Percentiles rank a stretch among this genome's conserved stretches.
Conservation (phyloP, 306 rosid species). For the Sophora flavescens region DNA sequence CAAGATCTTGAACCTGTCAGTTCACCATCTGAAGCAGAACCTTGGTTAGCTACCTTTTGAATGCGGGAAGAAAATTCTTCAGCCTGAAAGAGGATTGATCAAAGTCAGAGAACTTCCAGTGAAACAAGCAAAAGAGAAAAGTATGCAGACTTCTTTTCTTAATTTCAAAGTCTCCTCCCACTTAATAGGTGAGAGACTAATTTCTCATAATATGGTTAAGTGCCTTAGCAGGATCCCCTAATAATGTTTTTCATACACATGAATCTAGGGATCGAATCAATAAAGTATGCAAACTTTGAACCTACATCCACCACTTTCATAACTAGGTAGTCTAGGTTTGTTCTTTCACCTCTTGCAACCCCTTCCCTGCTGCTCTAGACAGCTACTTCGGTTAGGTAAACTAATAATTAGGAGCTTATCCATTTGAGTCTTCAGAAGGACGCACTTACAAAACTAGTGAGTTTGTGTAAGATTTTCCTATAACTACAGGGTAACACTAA, state of each 20-base stretch:
- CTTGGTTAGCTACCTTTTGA: slow-evolving; percentile 80
- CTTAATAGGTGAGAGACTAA: too few relatives aligned
- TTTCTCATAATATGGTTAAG: too few relatives aligned
- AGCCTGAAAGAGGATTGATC: slow-evolving; percentile 63
- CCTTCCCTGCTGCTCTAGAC: background rate
- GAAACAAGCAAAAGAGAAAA: background rate
- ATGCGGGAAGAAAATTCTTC: slow-evolving; percentile 92
- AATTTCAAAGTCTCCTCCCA: too few relatives aligned
- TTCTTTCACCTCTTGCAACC: background rate
- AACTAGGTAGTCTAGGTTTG: background rate
- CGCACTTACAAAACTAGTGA: too few relatives aligned
- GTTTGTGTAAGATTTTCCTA: too few relatives aligned
- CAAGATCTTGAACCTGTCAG: slow-evolving; percentile 60
- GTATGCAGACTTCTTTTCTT: too few relatives aligned
- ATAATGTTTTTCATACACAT: too few relatives aligned
- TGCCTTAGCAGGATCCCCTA: too few relatives aligned
- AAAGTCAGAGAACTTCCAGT: slow-evolving; percentile 47
- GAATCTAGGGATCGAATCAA: too few relatives aligned
- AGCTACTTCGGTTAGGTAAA: background rate
- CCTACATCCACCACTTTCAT: background rate
- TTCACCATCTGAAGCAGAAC: slow-evolving; percentile 74
- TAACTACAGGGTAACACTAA: too few relatives aligned
- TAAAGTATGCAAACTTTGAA: background rate
- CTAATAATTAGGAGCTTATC: background rate
- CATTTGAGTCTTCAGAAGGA: background rate